Base-by-base conservation (phyloP, 805 yeast genomes). In the Danielia oregonensis region DNA sequence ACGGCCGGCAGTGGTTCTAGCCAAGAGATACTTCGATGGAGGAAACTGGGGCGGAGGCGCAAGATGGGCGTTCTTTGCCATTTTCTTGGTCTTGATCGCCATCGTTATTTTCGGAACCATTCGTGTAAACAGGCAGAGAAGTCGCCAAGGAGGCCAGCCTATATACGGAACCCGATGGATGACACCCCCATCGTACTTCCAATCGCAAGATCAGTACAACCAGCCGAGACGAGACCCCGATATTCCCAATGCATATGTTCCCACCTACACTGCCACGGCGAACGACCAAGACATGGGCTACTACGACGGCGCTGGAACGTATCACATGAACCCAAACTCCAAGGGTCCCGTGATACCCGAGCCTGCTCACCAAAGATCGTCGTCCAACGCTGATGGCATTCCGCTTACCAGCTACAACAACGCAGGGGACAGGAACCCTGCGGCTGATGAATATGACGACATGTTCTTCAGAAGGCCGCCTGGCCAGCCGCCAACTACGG, bases 91-190 rank as follows among this genome's bases (percentile, higher is more conserved):
- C 0, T 67, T 72, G 1, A 41, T 79, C 4, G 26, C 77, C 2
- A 37, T 74, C 2, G 61, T 78, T 3, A 44, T 81, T 3, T 18
- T 72, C 0, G 70, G 71, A 29, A 78, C 84, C 0, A 56, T 82
- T 17, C 49, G 74, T 24, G 63, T 76, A 10, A 84, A 84, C 49
- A 72, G 64, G 29, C 68, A 66, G 36, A 68, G 94, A 55, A 44
- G 62, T 7, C 57, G 51, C 27, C 49, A 52, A 16, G 82, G 82
- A 2, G 61, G 65, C 42, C 65, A 61, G 17, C 95, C 95, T 0
- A 65, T 86, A 2, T 63, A 74, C 39, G 91, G 91, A 7, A 84
- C 93, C 1, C 75, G 84, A 8, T 84, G 94, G 94, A 76, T 87
- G 65, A 82, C 93, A 0, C 96, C 96, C 5, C 94, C 94, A 0